These are phyloP conservation scores for Cymbidium sinense DNA, from an alignment of 106 monocot genomes.

Conservation along the genomic window DNA sequence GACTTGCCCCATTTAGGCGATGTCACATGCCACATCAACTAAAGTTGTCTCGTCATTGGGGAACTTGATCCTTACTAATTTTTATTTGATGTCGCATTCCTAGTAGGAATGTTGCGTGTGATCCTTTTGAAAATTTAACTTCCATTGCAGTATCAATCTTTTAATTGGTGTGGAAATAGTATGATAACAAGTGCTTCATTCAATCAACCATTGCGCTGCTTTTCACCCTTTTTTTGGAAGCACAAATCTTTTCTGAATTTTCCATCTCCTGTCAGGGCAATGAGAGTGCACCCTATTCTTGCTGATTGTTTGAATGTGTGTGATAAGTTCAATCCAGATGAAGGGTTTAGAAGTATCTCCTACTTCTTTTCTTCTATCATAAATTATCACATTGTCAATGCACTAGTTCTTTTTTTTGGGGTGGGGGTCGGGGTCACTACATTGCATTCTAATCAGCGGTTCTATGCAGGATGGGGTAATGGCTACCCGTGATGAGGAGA, in stretches of 20 bases:
- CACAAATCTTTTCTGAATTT: not conserved
- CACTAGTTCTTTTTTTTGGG: not conserved
- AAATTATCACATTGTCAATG: not conserved
- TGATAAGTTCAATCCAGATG: not conserved
- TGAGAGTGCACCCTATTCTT: not conserved
- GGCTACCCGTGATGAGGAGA: conserved; percentile 85
- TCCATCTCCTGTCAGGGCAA: not conserved
- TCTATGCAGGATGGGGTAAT: conserved; percentile 60
- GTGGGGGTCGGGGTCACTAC: not conserved
- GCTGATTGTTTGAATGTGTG: not conserved
- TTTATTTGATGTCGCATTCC: no score
- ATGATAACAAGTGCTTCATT: not conserved
- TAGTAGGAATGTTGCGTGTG: no score
- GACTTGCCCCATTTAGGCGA: no score
- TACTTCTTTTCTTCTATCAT: not conserved
- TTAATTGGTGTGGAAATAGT: not conserved
- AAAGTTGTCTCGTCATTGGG: no score
- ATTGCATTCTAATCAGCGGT: conserved; percentile 5
- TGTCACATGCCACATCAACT: no score
- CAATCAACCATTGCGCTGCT: not conserved
- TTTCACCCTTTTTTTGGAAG: not conserved
- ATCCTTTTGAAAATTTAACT: no score
- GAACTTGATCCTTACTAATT: no score
- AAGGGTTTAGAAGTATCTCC: not conserved
- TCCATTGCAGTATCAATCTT: not conserved